Percentiles rank a stretch among this genome's conserved stretches.
phyloP scores from a whole-genome alignment of 2,329 filamentous ascomycete genomes.

The Colletotrichum sp. region DNA sequence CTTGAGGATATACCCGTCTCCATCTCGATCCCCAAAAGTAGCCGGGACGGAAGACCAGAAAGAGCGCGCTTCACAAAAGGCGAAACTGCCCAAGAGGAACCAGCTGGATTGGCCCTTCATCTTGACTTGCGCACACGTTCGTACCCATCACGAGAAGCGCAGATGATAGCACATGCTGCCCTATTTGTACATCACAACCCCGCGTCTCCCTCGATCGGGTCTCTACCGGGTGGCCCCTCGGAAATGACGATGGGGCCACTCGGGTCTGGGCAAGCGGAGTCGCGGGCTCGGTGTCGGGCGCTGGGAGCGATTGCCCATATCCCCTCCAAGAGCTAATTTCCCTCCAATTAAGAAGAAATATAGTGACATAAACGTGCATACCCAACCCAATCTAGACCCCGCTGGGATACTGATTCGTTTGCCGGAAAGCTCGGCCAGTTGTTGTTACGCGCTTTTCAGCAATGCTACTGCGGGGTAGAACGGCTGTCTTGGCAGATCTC shows the following conservation, averaged over 20 bases:
- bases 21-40: neutral
- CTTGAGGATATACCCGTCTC: slow-evolving; percentile 27
- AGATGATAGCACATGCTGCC: neutral
- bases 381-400: neutral
- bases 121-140: neutral
- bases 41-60: slow-evolving; percentile 11
- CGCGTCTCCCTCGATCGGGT: neutral
- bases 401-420: neutral
- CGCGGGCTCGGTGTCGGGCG: neutral
- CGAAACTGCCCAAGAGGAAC: neutral
- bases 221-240: neutral
- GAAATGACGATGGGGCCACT: neutral
- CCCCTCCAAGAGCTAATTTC: neutral
- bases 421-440: neutral
- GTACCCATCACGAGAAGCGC: neutral
- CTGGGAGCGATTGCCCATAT: neutral
- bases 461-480: slow-evolving; percentile 9
- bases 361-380: neutral
- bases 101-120: neutral
- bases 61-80: neutral
- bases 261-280: neutral
- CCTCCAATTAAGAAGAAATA: neutral
- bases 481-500: neutral
- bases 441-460: neutral
- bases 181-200: neutral